These are phyloP conservation scores for Daldinia caldariorum DNA, from an alignment of 495 filamentous ascomycete species.

Conservation along the genomic window DNA sequence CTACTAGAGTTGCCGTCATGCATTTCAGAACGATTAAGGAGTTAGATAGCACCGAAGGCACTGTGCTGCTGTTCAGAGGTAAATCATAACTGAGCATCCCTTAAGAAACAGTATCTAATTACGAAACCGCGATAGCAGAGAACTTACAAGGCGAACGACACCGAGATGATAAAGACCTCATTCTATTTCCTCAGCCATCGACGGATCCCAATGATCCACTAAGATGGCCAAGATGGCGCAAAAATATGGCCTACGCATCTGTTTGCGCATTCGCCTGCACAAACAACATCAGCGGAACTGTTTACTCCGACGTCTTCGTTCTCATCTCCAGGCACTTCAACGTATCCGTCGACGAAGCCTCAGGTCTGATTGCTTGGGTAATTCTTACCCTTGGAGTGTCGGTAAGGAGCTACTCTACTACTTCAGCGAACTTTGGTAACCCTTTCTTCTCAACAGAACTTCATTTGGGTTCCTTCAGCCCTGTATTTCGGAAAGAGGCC, in stretches of 20 bases:
- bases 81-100: neutral
- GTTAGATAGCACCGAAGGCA: slow-evolving; percentile 21
- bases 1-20: slow-evolving; percentile 1
- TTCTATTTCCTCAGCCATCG: slow-evolving; percentile 25
- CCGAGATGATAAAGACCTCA: slow-evolving; percentile 1
- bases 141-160: slow-evolving; percentile 2
- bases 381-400: slow-evolving; percentile 18
- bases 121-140: neutral
- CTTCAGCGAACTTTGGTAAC: neutral
- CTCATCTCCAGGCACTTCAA: slow-evolving; percentile 13
- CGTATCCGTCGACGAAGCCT: slow-evolving; percentile 12
- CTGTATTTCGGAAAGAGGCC: slow-evolving; percentile 24
- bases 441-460: slow-evolving; percentile 8
- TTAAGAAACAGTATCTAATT: neutral
- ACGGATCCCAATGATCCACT: slow-evolving; percentile 22
- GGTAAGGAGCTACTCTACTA: neutral
- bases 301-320: slow-evolving; percentile 18
- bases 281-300: slow-evolving; percentile 25
- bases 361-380: slow-evolving; percentile 19
- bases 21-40: slow-evolving; percentile 23
- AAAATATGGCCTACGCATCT: slow-evolving; percentile 16
- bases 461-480: slow-evolving; percentile 24
- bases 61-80: slow-evolving; percentile 18
- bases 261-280: slow-evolving; percentile 21
- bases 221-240: slow-evolving; percentile 22